phyloP scores from a whole-genome alignment of 1,284 basidiomycete species.

The Ustilago crameri region DNA sequence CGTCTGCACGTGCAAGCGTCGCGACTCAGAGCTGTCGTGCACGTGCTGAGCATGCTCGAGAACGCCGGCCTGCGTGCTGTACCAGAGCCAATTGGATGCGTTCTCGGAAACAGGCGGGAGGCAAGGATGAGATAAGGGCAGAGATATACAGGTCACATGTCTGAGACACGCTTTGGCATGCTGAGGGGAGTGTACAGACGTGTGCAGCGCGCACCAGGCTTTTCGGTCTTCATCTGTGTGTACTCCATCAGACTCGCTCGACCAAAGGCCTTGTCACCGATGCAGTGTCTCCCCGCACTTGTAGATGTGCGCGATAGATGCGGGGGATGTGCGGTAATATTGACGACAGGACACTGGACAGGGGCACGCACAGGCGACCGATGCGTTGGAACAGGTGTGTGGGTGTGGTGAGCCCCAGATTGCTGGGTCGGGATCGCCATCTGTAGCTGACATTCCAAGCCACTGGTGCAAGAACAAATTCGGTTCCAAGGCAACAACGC shows the following conservation, averaged over 20 bases:
- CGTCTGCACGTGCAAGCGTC: slow-evolving; percentile 13
- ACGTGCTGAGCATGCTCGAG: neutral
- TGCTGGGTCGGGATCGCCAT: neutral
- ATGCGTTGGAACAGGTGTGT: no score
- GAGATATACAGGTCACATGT: slow-evolving; percentile 12
- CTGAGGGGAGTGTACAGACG: neutral
- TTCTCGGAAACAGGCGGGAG: neutral
- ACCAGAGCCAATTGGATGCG: neutral
- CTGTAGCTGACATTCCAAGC: slow-evolving; percentile 37
- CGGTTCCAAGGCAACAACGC: neutral
- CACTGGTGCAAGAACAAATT: slow-evolving; percentile 1
- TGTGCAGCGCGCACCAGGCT: slow-evolving; percentile 1
- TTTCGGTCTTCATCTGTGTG: neutral
- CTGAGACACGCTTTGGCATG: slow-evolving; percentile 27
- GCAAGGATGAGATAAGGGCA: slow-evolving; percentile 2
- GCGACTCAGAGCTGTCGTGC: slow-evolving; percentile 1
- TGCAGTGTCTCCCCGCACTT: no score
- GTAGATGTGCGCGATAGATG: no score
- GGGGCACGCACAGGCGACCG: no score
- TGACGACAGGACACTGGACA: no score
- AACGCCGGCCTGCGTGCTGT: neutral
- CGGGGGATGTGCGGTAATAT: no score
- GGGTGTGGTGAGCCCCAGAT: no score
- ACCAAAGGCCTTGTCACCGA: no score
- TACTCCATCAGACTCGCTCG: no score